phyloP scores from a whole-genome alignment of 1,139 yeast species.

The Suhomyces anneliseae region DNA sequence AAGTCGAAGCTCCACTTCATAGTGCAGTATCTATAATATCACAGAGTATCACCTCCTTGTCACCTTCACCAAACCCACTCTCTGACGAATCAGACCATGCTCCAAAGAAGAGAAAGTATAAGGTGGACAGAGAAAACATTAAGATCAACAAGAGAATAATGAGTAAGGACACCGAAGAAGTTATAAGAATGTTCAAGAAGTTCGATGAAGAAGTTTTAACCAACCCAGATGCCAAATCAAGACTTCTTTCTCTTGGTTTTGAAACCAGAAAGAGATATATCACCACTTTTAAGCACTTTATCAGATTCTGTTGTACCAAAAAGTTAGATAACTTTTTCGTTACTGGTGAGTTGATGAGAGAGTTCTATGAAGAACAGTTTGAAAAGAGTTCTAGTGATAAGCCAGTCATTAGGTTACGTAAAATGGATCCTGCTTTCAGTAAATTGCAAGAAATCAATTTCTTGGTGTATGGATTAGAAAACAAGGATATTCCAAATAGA shows the following conservation, averaged over 20 bases:
- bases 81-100: slow-evolving; percentile 10
- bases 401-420: slow-evolving; percentile 19
- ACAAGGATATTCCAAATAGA: slow-evolving; percentile 19
- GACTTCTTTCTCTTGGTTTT: slow-evolving; percentile 18
- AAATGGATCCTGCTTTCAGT: slow-evolving; percentile 21
- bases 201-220: slow-evolving; percentile 20
- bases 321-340: slow-evolving; percentile 16
- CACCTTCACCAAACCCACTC: slow-evolving; percentile 5
- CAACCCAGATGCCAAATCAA: slow-evolving; percentile 17
- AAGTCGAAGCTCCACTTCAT: slow-evolving; percentile 1
- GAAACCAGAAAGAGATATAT: slow-evolving; percentile 20
- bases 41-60: slow-evolving; percentile 10
- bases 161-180: slow-evolving; percentile 20
- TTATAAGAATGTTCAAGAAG: slow-evolving; percentile 19
- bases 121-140: slow-evolving; percentile 16
- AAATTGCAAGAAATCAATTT: slow-evolving; percentile 20
- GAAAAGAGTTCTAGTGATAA: slow-evolving; percentile 15
- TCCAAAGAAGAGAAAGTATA: slow-evolving; percentile 14
- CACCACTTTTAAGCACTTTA: slow-evolving; percentile 20
- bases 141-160: slow-evolving; percentile 20
- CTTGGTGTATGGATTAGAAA: slow-evolving; percentile 16
- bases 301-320: slow-evolving; percentile 17
- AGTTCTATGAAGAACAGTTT: slow-evolving; percentile 19
- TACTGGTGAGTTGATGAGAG: slow-evolving; percentile 20
- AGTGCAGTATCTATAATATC: slow-evolving; percentile 12